Evolutionary conservation across 345 rosid genomes (phyloP).

Genomic region (Salix dunnii): DNA sequence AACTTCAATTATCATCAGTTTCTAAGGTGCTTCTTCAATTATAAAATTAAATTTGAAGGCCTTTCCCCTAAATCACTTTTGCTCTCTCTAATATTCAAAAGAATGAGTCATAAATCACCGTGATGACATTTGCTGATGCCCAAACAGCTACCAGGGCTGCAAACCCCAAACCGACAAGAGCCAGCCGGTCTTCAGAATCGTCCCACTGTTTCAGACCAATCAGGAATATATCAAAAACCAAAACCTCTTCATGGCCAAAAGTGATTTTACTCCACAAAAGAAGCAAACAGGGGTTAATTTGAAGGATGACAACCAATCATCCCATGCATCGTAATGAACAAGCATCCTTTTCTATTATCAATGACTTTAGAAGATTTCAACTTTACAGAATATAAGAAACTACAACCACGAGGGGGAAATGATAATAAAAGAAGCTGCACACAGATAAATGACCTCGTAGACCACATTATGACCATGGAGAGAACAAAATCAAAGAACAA

Average conservation of each 20-base stretch:
- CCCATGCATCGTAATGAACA: not conserved
- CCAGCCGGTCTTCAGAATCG: constrained; percentile 72
- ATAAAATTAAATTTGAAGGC: not conserved
- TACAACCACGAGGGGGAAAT: not conserved
- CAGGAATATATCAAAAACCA: constrained; percentile 1
- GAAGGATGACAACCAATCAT: not conserved
- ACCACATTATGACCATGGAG: not conserved
- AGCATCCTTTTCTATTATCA: not conserved
- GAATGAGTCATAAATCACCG: constrained; percentile 38
- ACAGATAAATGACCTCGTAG: not conserved
- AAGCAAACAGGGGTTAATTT: not conserved
- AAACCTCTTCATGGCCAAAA: not conserved
- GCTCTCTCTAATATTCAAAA: constrained; percentile 5
- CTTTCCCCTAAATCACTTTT: constrained; percentile 2
- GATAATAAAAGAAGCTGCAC: not conserved
- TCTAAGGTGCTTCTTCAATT: not conserved
- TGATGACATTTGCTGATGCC: constrained; percentile 63
- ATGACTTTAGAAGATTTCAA: not conserved
- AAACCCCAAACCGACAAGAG: constrained; percentile 71
- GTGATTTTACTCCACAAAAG: too few species aligned
- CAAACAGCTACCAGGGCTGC: constrained; percentile 65
- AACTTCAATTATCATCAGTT: not conserved
- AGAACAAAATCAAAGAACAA: not conserved
- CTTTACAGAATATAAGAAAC: not conserved
- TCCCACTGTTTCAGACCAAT: constrained; percentile 56